phyloP scores from a whole-genome alignment of 768 basidiomycete species.

The Mycena leptocephala region DNA sequence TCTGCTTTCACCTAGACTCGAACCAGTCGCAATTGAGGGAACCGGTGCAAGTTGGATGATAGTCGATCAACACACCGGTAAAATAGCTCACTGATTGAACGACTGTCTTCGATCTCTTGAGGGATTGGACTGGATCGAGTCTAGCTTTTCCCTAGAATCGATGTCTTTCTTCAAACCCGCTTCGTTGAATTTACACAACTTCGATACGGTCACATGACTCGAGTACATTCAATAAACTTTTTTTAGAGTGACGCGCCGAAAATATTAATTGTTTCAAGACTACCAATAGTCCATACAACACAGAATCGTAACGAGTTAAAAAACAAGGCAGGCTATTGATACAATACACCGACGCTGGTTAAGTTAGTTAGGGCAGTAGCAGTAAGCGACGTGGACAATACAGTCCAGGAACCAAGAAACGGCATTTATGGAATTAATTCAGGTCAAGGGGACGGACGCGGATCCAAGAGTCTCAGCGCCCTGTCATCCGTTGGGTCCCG shows the following conservation, averaged over 20 bases:
- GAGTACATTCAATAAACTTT: too few relatives aligned
- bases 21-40: too few relatives aligned
- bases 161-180: too few relatives aligned
- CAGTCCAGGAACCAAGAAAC: neutral
- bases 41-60: too few relatives aligned
- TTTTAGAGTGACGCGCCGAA: too few relatives aligned
- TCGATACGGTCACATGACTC: neutral
- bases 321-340: slow-evolving; percentile 24
- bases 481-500: slow-evolving; percentile 77
- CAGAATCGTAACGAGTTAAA: neutral
- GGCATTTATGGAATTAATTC: neutral
- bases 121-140: too few relatives aligned
- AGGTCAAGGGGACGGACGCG: neutral
- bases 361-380: slow-evolving; percentile 2
- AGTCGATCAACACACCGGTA: too few relatives aligned
- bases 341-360: slow-evolving; percentile 21
- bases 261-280: slow-evolving; percentile 10
- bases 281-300: slow-evolving; percentile 8
- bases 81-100: too few relatives aligned
- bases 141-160: too few relatives aligned
- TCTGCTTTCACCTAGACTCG: too few relatives aligned
- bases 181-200: too few relatives aligned
- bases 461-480: slow-evolving; percentile 61
- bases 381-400: neutral
- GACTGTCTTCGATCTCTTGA: too few relatives aligned